Conservation (phyloP, 192 early-diverging fungal genomes). For the Podila minutissima region DNA sequence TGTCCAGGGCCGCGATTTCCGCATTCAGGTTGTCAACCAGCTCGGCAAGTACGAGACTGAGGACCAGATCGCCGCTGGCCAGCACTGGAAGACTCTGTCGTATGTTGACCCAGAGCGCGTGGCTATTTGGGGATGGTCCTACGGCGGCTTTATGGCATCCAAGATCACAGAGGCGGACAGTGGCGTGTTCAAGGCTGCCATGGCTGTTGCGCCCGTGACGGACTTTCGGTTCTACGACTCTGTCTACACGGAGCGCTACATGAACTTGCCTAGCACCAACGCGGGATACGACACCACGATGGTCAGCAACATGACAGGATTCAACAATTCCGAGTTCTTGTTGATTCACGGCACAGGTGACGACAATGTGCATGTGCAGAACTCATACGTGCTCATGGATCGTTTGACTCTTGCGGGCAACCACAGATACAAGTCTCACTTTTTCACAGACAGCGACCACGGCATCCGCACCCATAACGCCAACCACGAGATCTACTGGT, state of each 20-base stretch:
- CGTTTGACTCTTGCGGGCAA: conserved; percentile 77
- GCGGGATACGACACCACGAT: conserved; percentile 83
- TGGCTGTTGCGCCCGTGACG: conserved; percentile 97
- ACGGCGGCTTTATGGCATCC: conserved; percentile 88
- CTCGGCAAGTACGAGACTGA: conserved; percentile 85
- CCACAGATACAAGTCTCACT: conserved; percentile 85
- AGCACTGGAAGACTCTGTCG: conserved; percentile 66
- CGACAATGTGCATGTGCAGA: conserved; percentile 89
- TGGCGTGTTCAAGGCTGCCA: conserved; percentile 83
- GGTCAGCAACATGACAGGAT: conserved; percentile 83
- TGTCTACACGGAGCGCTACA: conserved; percentile 97
- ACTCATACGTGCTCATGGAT: conserved; percentile 83
- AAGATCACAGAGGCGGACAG: conserved; percentile 88
- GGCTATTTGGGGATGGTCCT: conserved; percentile 98
- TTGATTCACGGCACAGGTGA: conserved; percentile 94
- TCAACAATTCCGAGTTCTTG: conserved; percentile 80
- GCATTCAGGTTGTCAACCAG: conserved; percentile 75
- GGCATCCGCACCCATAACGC: conserved; percentile 82
- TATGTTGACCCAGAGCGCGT: conserved; percentile 86
- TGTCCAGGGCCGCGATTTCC: conserved; percentile 83
- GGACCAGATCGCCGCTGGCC: conserved; percentile 91
- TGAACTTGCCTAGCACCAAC: conserved; percentile 89
- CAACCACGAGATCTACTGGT: conserved; percentile 61
- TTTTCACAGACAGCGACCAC: conserved; percentile 93
- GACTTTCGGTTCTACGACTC: conserved; percentile 84